Percentiles rank a stretch among this genome's conserved stretches.
Conservation (phyloP, 2,329 filamentous ascomycete genomes). For the Penicillium sp. region DNA sequence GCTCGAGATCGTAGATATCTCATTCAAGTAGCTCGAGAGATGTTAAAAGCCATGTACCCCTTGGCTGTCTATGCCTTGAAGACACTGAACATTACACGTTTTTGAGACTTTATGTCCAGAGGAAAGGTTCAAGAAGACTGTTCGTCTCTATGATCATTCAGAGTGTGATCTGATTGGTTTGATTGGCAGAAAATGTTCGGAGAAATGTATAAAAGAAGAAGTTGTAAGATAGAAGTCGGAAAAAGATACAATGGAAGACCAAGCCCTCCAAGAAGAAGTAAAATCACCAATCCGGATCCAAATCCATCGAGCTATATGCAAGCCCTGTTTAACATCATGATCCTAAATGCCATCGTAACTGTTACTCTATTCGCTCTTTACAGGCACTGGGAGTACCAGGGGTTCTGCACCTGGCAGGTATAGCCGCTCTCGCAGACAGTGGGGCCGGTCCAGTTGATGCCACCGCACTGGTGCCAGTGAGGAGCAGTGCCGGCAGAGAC, state of each 20-base stretch:
- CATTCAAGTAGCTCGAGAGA: too few relatives aligned
- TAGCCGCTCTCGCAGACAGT: constrained; percentile 34
- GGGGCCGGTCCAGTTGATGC: constrained; percentile 38
- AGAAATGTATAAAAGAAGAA: constrained; percentile 3
- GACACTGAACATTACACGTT: too few relatives aligned
- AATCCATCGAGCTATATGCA: neutral
- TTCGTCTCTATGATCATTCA: neutral
- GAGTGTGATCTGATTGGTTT: neutral
- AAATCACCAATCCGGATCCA: constrained; percentile 12
- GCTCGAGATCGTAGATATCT: too few relatives aligned
- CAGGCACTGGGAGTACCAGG: constrained; percentile 44
- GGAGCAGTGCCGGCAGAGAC: constrained; percentile 8
- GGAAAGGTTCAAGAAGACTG: neutral
- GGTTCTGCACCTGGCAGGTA: constrained; percentile 38
- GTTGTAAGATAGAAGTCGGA: constrained; percentile 9
- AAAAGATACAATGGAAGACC: constrained; percentile 13
- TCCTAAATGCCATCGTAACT: neutral
- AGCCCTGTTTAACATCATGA: constrained; percentile 10
- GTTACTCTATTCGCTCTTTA: constrained; percentile 6
- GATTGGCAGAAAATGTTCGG: neutral
- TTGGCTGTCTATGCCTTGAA: too few relatives aligned
- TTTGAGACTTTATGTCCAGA: too few relatives aligned
- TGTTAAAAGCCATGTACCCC: too few relatives aligned
- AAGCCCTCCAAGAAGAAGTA: constrained; percentile 10
- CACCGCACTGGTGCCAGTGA: constrained; percentile 38